A percentile compares a stretch with the other conserved stretches of the same genome.
Evolutionary conservation across 83 land plant species (phyloP).

Genomic region (Diphasiastrum complanatum): DNA sequence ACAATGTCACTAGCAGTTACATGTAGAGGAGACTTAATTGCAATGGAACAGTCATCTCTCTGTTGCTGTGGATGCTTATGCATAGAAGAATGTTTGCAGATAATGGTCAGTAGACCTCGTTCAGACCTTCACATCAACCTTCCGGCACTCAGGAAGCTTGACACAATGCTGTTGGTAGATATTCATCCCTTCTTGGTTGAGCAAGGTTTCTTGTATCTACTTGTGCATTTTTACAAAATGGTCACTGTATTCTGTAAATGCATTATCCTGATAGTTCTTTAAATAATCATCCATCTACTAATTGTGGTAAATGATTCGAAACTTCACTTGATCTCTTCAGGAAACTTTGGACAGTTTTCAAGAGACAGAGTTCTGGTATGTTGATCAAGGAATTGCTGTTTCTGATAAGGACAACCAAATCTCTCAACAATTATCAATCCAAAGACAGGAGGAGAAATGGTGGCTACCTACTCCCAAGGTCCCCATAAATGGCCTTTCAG

Average conservation of each 20-base stretch:
- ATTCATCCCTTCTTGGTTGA: neutral
- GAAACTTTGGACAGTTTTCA: conserved; percentile 17
- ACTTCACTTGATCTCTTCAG: conserved; percentile 1
- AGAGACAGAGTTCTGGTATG: conserved; percentile 23
- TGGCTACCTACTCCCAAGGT: conserved; percentile 23
- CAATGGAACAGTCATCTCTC: neutral
- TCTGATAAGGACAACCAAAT: conserved; percentile 13
- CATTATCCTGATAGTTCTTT: neutral
- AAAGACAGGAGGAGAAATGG: conserved; percentile 24
- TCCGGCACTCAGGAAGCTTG: conserved; percentile 61
- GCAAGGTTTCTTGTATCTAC: neutral
- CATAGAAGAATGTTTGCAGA: conserved; percentile 32
- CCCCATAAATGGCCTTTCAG: conserved; percentile 15
- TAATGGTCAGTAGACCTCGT: conserved; percentile 60
- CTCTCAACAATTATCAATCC: neutral
- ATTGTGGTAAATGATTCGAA: neutral
- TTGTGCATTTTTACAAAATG: neutral
- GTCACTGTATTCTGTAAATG: neutral
- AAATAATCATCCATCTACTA: neutral
- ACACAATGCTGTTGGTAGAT: conserved; percentile 61
- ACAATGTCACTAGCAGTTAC: neutral
- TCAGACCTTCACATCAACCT: conserved; percentile 67
- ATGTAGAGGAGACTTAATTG: neutral
- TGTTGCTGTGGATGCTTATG: neutral
- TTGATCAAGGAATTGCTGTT: conserved; percentile 10